A percentile compares a stretch with the other conserved stretches of the same genome.
These are phyloP conservation scores for Botrytis sinoallii DNA, from an alignment of 2,329 filamentous ascomycete genomes.

Conservation along the genomic window DNA sequence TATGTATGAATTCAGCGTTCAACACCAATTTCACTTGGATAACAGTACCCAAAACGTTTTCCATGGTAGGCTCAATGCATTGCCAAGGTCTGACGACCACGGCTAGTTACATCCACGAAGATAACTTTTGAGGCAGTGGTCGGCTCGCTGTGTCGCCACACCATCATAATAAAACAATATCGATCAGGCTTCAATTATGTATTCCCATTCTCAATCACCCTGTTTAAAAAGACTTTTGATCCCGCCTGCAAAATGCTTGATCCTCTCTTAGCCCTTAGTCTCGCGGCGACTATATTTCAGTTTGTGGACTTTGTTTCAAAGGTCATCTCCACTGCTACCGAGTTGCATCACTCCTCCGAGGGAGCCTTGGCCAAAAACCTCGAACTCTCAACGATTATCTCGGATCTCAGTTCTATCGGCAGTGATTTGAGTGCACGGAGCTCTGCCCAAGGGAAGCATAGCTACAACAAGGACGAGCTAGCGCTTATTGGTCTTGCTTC, in stretches of 20 bases:
- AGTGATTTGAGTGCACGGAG: background rate
- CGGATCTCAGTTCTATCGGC: background rate
- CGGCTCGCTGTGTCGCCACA: background rate
- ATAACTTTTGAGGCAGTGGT: background rate
- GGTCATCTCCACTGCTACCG: background rate
- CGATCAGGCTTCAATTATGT: background rate
- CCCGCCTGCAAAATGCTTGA: background rate
- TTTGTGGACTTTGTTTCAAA: background rate
- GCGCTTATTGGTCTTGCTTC: background rate
- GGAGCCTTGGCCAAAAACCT: background rate
- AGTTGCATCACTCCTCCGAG: background rate
- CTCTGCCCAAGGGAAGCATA: background rate
- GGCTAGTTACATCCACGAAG: background rate
- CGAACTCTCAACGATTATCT: background rate
- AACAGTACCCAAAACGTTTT: background rate
- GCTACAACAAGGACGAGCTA: background rate
- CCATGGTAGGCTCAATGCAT: background rate
- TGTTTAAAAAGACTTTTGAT: no score
- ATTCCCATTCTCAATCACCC: no score
- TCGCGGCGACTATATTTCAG: background rate
- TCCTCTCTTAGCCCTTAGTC: background rate
- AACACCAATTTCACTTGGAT: no score
- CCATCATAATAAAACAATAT: background rate
- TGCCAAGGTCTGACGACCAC: background rate
- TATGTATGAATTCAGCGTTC: background rate